phyloP scores from a whole-genome alignment of 306 rosid genomes.

The Vachellia collinsii region DNA sequence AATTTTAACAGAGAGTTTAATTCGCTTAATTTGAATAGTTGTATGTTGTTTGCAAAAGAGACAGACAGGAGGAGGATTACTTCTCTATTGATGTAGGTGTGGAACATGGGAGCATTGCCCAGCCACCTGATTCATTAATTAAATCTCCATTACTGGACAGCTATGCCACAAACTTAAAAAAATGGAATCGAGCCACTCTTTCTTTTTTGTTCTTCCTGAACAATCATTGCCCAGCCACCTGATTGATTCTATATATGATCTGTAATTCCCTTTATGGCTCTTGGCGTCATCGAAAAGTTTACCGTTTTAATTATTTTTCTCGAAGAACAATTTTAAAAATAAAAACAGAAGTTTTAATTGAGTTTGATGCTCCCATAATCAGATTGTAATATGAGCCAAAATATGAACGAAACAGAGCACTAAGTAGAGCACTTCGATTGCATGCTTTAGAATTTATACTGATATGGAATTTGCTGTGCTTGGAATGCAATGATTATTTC shows the following conservation, averaged over 20 bases:
- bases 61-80: no score
- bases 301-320: neutral
- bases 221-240: slow-evolving; percentile 32
- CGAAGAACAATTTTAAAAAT: neutral
- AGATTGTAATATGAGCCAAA: neutral
- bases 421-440: no score
- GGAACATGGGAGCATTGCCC: neutral
- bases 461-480: no score
- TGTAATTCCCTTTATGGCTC: slow-evolving; percentile 25
- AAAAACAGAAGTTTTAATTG: neutral
- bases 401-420: neutral
- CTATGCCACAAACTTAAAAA: neutral
- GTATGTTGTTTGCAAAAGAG: no score
- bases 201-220: neutral
- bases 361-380: neutral
- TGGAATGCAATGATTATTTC: no score
- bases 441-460: no score
- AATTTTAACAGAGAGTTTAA: no score
- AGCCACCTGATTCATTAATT: neutral
- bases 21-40: no score
- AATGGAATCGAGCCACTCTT: neutral
- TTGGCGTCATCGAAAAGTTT: slow-evolving; percentile 11
- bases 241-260: slow-evolving; percentile 13
- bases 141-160: neutral
- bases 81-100: no score